A percentile compares a stretch with the other conserved stretches of the same genome.
These are phyloP conservation scores for Blastomyces emzantsi DNA, from an alignment of 2,329 filamentous ascomycete genomes.

Conservation along the genomic window DNA sequence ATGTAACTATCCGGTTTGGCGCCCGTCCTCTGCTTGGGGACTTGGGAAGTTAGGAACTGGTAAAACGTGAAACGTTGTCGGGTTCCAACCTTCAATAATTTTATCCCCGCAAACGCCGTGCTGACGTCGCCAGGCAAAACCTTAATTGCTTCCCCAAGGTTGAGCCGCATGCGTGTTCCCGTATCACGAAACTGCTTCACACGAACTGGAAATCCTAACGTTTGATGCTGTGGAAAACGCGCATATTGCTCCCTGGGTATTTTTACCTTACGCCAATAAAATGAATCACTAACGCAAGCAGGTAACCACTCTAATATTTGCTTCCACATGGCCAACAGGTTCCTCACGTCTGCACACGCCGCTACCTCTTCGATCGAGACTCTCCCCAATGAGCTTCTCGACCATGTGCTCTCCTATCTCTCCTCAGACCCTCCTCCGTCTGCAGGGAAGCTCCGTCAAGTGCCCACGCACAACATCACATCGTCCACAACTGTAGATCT, in stretches of 20 bases:
- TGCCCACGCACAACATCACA: slow-evolving; percentile 41
- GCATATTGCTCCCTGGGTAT: neutral
- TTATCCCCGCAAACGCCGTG: no score
- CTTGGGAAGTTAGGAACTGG: no score
- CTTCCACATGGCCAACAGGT: slow-evolving; percentile 6
- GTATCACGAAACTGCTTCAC: neutral
- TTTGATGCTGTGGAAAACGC: neutral
- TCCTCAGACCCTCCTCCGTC: slow-evolving; percentile 44
- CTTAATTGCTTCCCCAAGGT: neutral
- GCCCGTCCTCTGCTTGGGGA: no score
- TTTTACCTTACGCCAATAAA: neutral
- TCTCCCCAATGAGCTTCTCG: slow-evolving; percentile 54
- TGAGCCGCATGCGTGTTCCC: neutral
- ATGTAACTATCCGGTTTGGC: no score
- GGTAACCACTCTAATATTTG: neutral
- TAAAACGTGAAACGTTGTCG: no score
- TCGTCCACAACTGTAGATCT: slow-evolving; percentile 34
- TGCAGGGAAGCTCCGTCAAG: slow-evolving; percentile 40
- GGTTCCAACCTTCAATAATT: no score
- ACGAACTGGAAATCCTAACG: neutral
- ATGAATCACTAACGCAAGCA: neutral
- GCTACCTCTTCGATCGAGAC: slow-evolving; percentile 16
- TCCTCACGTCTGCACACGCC: neutral
- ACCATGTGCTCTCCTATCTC: slow-evolving; percentile 50
- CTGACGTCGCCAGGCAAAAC: no score